phyloP scores from a whole-genome alignment of 805 yeast species.

The Cyberlindnera suaveolens region DNA sequence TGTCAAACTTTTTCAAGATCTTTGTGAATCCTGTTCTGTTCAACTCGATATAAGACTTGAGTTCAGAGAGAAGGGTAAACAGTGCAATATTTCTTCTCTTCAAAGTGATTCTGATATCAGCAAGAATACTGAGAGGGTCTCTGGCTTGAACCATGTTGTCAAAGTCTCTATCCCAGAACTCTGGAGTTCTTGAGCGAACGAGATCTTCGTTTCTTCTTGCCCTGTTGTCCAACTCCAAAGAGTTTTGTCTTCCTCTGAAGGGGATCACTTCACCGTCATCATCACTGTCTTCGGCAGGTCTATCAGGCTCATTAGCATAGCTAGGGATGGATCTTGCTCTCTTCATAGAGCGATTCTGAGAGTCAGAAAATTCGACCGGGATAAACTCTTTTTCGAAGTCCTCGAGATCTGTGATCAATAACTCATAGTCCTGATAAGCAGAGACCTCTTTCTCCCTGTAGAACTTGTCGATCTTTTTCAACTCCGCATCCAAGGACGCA shows the following conservation, averaged over 20 bases:
- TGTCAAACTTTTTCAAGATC: slow-evolving; percentile 88
- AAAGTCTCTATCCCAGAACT: slow-evolving; percentile 21
- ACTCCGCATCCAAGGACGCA: slow-evolving; percentile 72
- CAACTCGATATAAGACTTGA: slow-evolving; percentile 76
- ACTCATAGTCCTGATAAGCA: slow-evolving; percentile 46
- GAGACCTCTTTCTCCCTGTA: slow-evolving; percentile 62
- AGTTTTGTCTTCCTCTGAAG: slow-evolving; percentile 20
- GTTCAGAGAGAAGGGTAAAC: slow-evolving; percentile 73
- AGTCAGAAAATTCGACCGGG: not conserved
- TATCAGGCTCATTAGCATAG: slow-evolving; percentile 4
- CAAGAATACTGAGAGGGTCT: slow-evolving; percentile 19
- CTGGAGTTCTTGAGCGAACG: slow-evolving; percentile 20
- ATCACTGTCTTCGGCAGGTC: slow-evolving; percentile 25
- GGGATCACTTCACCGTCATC: slow-evolving; percentile 18
- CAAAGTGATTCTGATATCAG: slow-evolving; percentile 44
- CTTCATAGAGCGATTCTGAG: slow-evolving; percentile 7
- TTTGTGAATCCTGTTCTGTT: slow-evolving; percentile 87
- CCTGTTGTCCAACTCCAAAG: slow-evolving; percentile 16
- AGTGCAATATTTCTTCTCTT: slow-evolving; percentile 59
- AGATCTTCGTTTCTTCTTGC: slow-evolving; percentile 12
- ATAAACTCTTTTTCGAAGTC: slow-evolving; percentile 41
- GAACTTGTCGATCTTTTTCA: slow-evolving; percentile 69
- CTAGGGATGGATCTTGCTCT: slow-evolving; percentile 13
- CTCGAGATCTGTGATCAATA: slow-evolving; percentile 53
- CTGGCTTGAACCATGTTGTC: slow-evolving; percentile 11